Evolutionary conservation across 441 rosid genomes (phyloP), one percentile per base, ranked within the genome.

Genomic region (Eutrema salsugineum): DNA sequence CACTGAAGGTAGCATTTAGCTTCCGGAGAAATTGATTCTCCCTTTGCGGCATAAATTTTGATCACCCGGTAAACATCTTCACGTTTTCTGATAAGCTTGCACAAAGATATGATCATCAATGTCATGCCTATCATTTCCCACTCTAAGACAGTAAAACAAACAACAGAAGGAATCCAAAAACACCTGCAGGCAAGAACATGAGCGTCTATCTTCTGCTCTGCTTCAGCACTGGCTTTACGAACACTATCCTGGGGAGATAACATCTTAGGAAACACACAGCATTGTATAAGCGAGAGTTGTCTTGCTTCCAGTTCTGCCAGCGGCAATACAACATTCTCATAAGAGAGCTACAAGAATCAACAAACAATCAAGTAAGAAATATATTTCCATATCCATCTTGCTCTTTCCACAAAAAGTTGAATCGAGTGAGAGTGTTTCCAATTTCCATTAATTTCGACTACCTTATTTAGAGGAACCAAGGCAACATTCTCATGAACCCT

Each of bases 61-160:
- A 89, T 79, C n/a, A 83, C 90, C 0, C 85, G 86, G 62, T 89
- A 92, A 59, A 95, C 90, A 71, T 95, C 98, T 79, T 91, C 98
- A 17, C 95, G 87, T 57, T 83, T 83, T 67, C 99, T 95, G 84
- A 79, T 80, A 63, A 72, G 83, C 81, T 80, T 77, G 82, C 87
- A 80, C 27, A 71, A 77, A 68, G 60, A 51, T 44, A 56, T 7
- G 30, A 59, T 39, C 44, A 35, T 84, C 75, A 84, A 35, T 46
- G 79, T 24, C 27, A 24, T 24, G 27, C 27, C 27, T 10, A 16
- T 10, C 48, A 50, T 32, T 16, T 35, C 10, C 8, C 3, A 20
- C 20, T 1, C 42, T 11, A 10, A 6, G 33, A 28, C 44, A 28
- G 50, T 55, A 40, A 28, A 20, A 63, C n/a, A 38, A 27, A 28